Evolutionary conservation across 805 yeast species (phyloP), one percentile per base, ranked within the genome.

Genomic region (Candida fluviatilis): DNA sequence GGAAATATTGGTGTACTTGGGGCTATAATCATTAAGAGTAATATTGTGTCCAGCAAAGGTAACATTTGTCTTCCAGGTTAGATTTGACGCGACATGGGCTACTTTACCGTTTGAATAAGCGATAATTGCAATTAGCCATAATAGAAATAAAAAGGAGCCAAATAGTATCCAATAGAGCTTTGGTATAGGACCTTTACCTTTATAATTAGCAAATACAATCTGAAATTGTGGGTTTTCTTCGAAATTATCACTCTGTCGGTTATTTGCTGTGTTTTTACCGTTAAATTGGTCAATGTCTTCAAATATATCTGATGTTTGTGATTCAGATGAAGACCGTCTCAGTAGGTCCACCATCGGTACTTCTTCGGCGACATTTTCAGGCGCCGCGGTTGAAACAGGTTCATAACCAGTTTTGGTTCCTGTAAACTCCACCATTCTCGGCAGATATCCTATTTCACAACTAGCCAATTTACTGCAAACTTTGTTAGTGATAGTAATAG

Each of bases 81-180:
- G 52, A 27, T 59, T 53, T 26, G 47, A 45, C 38, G 54, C 51
- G 3, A 42, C 27, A n/a, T 38, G 40, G 6, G 42, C 35, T 5
- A 51, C 51, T 27, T 51, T 36, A 8, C 49, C 46, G 26, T 47
- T 45, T 16, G 70, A 48, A 54, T 66, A 63, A 11, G 52, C 39
- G 3, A 62, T 24, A 1, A 62, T 18, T 1, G 55, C 60, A 2
- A 44, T 27, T 2, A 54, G n/a, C 70, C 70, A 64, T 14, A 60
- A 23, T 2, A 38, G 31, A 7, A 52, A 23, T 8, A 43, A 15
- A 2, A 38, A 24, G 1, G 30, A 18, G 2, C 41, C 36, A 14
- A 5, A 39, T 27, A 38, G 14, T n/a, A 25, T 30, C 37, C 47
- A 28, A 37, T 41, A 28, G 31, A 37, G 13, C 41, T 35, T 37